A percentile compares a stretch with the other conserved stretches of the same genome.
These are phyloP conservation scores for Arthonia radiata DNA, from an alignment of 495 filamentous ascomycete species.

Conservation along the genomic window DNA sequence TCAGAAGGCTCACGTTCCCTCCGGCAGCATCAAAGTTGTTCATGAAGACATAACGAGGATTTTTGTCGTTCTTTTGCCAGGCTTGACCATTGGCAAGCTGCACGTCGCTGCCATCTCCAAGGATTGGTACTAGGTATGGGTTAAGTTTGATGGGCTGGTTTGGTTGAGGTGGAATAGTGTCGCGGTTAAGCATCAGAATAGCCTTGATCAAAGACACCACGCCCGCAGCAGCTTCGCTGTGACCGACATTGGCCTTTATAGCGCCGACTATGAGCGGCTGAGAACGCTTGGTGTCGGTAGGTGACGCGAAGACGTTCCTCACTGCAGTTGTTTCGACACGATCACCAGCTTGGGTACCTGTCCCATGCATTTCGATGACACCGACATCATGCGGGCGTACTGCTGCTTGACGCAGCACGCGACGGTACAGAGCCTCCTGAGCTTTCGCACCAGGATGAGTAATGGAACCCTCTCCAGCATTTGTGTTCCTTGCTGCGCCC, in stretches of 20 bases:
- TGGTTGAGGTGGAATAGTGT: neutral
- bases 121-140: neutral
- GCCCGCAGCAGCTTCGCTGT: constrained; percentile 8
- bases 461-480: constrained; percentile 18
- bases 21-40: neutral
- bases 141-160: neutral
- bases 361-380: constrained; percentile 29
- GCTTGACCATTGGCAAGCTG: neutral
- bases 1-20: neutral
- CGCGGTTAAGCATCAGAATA: constrained; percentile 8
- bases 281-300: no score
- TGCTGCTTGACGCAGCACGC: constrained; percentile 18
- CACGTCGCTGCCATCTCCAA: neutral
- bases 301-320: no score
- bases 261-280: constrained; percentile 1
- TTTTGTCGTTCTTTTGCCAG: neutral
- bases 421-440: constrained; percentile 20
- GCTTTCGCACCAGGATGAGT: constrained; percentile 23
- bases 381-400: constrained; percentile 23
- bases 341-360: constrained; percentile 21
- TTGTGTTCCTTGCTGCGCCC: constrained; percentile 18
- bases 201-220: constrained; percentile 14
- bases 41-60: no score
- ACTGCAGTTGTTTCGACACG: constrained; percentile 20
- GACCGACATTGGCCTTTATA: constrained; percentile 1